Evolutionary conservation across 2,329 filamentous ascomycete genomes (phyloP).

Genomic region (Colletotrichum godetiae): DNA sequence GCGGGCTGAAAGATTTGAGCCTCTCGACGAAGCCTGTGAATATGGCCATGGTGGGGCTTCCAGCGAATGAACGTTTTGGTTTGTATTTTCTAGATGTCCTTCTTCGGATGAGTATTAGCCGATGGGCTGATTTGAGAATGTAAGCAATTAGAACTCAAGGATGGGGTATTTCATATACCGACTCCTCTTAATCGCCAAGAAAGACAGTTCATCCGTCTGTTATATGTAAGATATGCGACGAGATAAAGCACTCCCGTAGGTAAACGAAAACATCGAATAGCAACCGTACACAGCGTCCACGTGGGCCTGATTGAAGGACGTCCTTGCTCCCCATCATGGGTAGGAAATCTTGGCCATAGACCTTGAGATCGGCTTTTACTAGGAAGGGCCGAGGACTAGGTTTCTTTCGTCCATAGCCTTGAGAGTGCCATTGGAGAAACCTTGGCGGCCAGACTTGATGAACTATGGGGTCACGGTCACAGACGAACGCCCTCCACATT

Average conservation of each 20-base stretch:
- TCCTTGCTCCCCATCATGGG: neutral
- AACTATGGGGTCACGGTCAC: neutral
- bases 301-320: neutral
- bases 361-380: neutral
- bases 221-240: neutral
- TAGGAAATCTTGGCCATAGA: neutral
- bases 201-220: neutral
- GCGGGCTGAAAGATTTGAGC: slow-evolving; percentile 39
- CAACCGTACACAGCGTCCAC: neutral
- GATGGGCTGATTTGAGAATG: too few species aligned
- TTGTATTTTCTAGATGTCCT: neutral
- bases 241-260: neutral
- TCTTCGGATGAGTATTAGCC: too few species aligned
- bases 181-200: too few species aligned
- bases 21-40: neutral
- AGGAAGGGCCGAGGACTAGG: neutral
- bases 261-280: neutral
- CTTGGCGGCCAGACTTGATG: neutral
- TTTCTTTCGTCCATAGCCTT: neutral
- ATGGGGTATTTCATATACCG: too few species aligned
- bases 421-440: neutral
- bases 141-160: too few species aligned
- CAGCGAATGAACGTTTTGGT: too few species aligned
- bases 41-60: neutral
- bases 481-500: neutral